phyloP scores from a whole-genome alignment of 2,329 filamentous ascomycete species.

The Colletotrichum limetticola region DNA sequence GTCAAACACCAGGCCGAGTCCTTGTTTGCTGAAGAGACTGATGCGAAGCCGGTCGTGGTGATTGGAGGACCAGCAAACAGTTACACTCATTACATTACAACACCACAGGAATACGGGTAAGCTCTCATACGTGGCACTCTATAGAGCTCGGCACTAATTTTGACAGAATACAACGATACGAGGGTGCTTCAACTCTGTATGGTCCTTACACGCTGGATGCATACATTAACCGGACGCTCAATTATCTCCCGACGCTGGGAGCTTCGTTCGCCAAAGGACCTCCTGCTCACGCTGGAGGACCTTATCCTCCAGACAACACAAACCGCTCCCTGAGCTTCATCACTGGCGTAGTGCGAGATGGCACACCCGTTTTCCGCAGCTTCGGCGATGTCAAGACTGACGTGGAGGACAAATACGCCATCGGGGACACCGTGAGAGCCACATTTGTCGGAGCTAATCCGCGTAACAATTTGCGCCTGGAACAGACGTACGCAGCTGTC shows the following conservation, averaged over 20 bases:
- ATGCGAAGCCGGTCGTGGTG: constrained; percentile 73
- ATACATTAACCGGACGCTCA: constrained; percentile 79
- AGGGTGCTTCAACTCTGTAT: constrained; percentile 89
- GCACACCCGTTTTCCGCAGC: constrained; percentile 68
- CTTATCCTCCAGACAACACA: constrained; percentile 80
- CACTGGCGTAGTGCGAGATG: constrained; percentile 79
- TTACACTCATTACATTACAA: constrained; percentile 84
- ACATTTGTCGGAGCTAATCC: constrained; percentile 89
- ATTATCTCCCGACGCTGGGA: constrained; percentile 24
- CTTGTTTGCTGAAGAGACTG: constrained; percentile 52
- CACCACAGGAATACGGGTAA: constrained; percentile 70
- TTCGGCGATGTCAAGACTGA: constrained; percentile 76
- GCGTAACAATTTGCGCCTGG: constrained; percentile 83
- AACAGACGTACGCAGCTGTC: constrained; percentile 80
- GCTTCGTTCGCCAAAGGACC: constrained; percentile 6
- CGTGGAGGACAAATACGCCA: constrained; percentile 59
- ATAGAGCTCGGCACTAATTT: constrained; percentile 39
- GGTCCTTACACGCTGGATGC: constrained; percentile 86
- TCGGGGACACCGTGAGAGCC: constrained; percentile 70
- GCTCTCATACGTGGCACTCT: constrained; percentile 35
- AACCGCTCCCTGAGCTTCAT: constrained; percentile 83
- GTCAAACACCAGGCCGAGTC: constrained; percentile 62
- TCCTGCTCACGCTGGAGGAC: constrained; percentile 54
- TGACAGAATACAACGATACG: constrained; percentile 79
- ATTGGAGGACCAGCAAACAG: constrained; percentile 89